Evolutionary conservation across 148 eudicot species (phyloP), one percentile per base, ranked within the genome.

Genomic region (Silene latifolia): DNA sequence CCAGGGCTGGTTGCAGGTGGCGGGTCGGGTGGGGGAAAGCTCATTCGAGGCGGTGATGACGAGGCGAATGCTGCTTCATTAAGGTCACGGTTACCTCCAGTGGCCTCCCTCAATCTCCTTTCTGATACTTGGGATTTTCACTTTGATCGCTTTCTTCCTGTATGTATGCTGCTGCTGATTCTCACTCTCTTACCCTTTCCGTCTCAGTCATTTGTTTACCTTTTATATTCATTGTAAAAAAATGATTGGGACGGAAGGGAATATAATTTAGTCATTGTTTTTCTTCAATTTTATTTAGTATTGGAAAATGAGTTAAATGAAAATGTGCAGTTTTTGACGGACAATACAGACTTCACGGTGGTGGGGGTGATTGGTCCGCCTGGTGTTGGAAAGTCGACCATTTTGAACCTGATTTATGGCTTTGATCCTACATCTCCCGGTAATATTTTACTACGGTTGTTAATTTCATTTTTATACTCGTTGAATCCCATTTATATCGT

Each of bases 281-380:
- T 59, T 69, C 14, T 47, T 10, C 13, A 2, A 5, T 18, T n/a
- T 51, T 17, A 19, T 57, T 32, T 11, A 17, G 6, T 57, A 4
- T 18, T 0, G 32, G 14, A 21, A 27, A 47, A 12, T 65, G 1
- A 54, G 11, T 10, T 12, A 14, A 7, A 6, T 4, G 12, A 25
- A 20, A 32, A 4, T 75, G 21, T 19, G 81, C 85, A 91, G 98
- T 94, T 91, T 88, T 70, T 91, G 81, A 90, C 97, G 0, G 97
- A 94, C 67, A 91, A 91, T 82, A 94, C 98, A 19, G 98, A 94
- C 15, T 94, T 94, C 63, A 90, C 91, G 19, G 97, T 94, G 81
- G 86, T 94, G 58, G 98, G 98, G 44, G 89, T 94, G 60, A 87
- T 94, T 63, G 97, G 98, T 65, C 93, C 96, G 1, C 87, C 90